phyloP scores from a whole-genome alignment of 2,329 filamentous ascomycete genomes.

The Monilinia vaccinii-corymbosi region DNA sequence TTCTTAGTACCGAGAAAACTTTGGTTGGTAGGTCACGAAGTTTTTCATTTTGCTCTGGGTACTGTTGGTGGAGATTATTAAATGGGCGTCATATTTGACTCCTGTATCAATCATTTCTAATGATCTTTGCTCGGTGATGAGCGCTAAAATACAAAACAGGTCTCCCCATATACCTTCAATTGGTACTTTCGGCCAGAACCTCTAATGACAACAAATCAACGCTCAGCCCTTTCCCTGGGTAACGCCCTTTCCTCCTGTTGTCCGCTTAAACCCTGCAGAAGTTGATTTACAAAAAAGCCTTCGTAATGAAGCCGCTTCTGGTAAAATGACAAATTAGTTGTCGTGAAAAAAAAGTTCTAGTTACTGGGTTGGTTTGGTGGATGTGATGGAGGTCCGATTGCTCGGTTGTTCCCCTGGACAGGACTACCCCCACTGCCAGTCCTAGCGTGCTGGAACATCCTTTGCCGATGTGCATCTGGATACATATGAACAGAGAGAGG shows the following conservation, averaged over 20 bases:
- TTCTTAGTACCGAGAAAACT: neutral
- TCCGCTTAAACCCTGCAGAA: conserved; percentile 21
- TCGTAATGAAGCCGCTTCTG: conserved; percentile 4
- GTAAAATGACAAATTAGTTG: conserved; percentile 6
- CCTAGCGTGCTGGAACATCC: conserved; percentile 13
- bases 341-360: conserved; percentile 18
- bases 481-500: conserved; percentile 25
- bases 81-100: neutral
- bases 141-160: conserved; percentile 27
- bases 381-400: conserved; percentile 15
- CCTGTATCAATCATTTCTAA: conserved; percentile 14
- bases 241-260: conserved; percentile 24
- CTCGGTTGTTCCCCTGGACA: conserved; percentile 15
- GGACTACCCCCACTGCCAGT: conserved; percentile 14
- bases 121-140: conserved; percentile 15
- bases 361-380: conserved; percentile 13
- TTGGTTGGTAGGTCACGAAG: conserved; percentile 13
- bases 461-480: conserved; percentile 20
- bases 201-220: conserved; percentile 23
- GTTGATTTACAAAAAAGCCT: conserved; percentile 21
- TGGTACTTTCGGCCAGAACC: conserved; percentile 11
- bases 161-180: conserved; percentile 13
- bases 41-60: conserved; percentile 7
- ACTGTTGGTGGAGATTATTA: conserved; percentile 4
- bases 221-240: conserved; percentile 23